Percentiles rank a stretch among this genome's conserved stretches.
Evolutionary conservation across 306 rosid genomes (phyloP).

Genomic region (Casuarina glauca): DNA sequence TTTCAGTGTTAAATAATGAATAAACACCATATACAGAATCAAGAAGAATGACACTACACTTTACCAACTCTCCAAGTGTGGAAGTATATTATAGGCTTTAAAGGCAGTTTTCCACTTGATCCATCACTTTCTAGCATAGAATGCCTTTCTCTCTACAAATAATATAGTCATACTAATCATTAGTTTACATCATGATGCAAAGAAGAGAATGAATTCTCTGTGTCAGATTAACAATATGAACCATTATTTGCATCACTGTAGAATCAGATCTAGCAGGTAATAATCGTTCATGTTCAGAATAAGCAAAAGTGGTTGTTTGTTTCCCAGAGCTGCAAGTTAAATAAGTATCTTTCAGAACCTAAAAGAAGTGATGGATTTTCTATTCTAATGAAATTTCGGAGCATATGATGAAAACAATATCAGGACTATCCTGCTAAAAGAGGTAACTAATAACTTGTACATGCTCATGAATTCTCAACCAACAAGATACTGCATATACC

Average conservation of each 20-base stretch:
- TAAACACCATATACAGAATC: slow-evolving; percentile 24
- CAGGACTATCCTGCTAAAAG: background rate
- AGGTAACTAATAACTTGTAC: slow-evolving; percentile 5
- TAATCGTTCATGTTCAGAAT: background rate
- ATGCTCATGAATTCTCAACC: slow-evolving; percentile 6
- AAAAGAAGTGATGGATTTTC: background rate
- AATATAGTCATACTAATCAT: slow-evolving; percentile 21
- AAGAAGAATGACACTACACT: slow-evolving; percentile 25
- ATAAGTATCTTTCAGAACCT: background rate
- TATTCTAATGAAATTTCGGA: background rate
- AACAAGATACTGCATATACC: background rate
- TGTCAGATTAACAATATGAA: background rate
- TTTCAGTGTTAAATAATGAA: slow-evolving; percentile 17
- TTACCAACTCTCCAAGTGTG: slow-evolving; percentile 96
- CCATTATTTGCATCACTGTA: background rate
- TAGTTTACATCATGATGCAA: background rate
- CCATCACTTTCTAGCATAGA: slow-evolving; percentile 66
- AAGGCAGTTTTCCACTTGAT: slow-evolving; percentile 58
- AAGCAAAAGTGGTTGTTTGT: background rate
- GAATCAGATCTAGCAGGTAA: background rate
- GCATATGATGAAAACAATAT: background rate
- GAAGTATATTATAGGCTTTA: slow-evolving; percentile 77
- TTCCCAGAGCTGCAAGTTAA: background rate
- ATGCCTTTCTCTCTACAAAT: slow-evolving; percentile 81
- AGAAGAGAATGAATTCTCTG: background rate